phyloP scores from a whole-genome alignment of 768 basidiomycete species.

The Sarcodon aspratus region DNA sequence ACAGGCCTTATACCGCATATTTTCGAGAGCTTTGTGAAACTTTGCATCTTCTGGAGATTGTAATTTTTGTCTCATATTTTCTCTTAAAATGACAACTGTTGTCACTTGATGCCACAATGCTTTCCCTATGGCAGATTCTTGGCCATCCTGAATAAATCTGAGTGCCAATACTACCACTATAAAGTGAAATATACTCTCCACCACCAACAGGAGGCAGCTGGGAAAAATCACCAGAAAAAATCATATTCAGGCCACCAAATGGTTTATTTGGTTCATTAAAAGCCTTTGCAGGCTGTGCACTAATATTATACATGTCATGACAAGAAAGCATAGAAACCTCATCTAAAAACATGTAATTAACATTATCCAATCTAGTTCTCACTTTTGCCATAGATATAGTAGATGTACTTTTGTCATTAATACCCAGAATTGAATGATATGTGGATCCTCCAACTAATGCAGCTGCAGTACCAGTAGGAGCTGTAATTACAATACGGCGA shows the following conservation, averaged over 20 bases:
- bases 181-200: slow-evolving; percentile 10
- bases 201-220: slow-evolving; percentile 27
- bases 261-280: slow-evolving; percentile 13
- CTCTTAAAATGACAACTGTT: slow-evolving; percentile 17
- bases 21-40: too few species aligned
- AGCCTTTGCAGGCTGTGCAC: too few species aligned
- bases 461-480: slow-evolving; percentile 8
- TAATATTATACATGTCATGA: slow-evolving; percentile 17
- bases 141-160: neutral
- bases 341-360: slow-evolving; percentile 28
- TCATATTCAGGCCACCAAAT: slow-evolving; percentile 29
- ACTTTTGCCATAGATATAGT: slow-evolving; percentile 9
- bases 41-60: too few species aligned
- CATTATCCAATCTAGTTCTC: slow-evolving; percentile 24
- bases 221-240: slow-evolving; percentile 32
- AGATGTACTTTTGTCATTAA: neutral
- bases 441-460: slow-evolving; percentile 27
- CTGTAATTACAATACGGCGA: slow-evolving; percentile 9
- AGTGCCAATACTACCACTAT: neutral
- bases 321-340: slow-evolving; percentile 29
- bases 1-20: too few species aligned
- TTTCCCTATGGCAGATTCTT: slow-evolving; percentile 17
- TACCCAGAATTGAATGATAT: slow-evolving; percentile 20
- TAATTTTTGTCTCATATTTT: slow-evolving; percentile 20
- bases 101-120: slow-evolving; percentile 21